Percentiles rank a stretch among this genome's conserved stretches.
These are phyloP conservation scores for Huiozyma naganishii DNA, from an alignment of 805 yeast genomes.

Conservation along the genomic window DNA sequence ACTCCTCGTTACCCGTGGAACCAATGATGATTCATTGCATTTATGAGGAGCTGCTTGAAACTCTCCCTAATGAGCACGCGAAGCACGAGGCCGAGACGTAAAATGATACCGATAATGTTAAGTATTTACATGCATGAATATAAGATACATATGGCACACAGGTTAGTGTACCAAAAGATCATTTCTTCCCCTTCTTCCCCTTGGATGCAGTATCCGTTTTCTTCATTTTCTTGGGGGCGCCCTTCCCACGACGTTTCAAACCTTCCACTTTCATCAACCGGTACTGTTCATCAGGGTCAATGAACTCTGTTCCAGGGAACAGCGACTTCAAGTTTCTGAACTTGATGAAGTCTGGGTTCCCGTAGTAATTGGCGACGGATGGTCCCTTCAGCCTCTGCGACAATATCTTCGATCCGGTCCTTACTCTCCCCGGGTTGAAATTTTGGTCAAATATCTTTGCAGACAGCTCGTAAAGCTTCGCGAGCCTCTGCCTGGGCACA, in stretches of 20 bases:
- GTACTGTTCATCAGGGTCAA: constrained; percentile 60
- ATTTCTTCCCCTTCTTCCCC: constrained; percentile 31
- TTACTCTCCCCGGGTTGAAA: constrained; percentile 51
- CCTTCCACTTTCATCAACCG: constrained; percentile 52
- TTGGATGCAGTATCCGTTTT: constrained; percentile 30
- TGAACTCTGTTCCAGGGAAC: constrained; percentile 39
- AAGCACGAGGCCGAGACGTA: neutral
- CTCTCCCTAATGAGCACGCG: neutral
- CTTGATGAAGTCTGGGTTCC: constrained; percentile 58
- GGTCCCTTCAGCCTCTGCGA: constrained; percentile 64
- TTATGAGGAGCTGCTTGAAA: constrained; percentile 5
- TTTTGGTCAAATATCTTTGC: constrained; percentile 59
- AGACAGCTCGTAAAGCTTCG: constrained; percentile 47
- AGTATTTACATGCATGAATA: neutral
- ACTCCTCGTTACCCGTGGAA: constrained; percentile 40
- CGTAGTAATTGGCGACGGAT: constrained; percentile 59
- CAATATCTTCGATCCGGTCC: constrained; percentile 68
- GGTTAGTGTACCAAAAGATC: neutral
- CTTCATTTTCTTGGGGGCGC: constrained; percentile 72
- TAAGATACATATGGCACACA: neutral
- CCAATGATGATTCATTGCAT: constrained; percentile 21
- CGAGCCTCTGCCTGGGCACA: constrained; percentile 36
- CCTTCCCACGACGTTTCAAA: constrained; percentile 78
- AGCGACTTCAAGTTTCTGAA: constrained; percentile 47
- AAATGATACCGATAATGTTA: neutral